phyloP scores from a whole-genome alignment of 768 basidiomycete species.

The Gymnopilus dilepis region DNA sequence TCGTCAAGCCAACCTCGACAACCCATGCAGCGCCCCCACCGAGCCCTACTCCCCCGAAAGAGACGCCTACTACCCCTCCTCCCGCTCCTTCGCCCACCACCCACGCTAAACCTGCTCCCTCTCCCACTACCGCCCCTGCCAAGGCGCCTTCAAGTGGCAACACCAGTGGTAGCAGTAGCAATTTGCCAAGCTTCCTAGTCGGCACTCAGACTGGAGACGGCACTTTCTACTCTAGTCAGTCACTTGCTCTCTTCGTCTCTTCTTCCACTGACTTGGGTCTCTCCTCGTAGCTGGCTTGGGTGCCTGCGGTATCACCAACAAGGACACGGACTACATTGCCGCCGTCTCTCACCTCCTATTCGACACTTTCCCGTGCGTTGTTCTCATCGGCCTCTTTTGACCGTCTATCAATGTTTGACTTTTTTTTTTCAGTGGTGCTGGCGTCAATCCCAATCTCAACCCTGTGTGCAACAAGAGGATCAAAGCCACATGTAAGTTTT shows the following conservation, averaged over 20 bases:
- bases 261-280: constrained; percentile 7
- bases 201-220: constrained; percentile 60
- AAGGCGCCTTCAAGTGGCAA: constrained; percentile 25
- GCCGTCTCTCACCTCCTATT: constrained; percentile 62
- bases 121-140: constrained; percentile 18
- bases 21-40: constrained; percentile 11
- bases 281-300: constrained; percentile 58
- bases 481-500: constrained; percentile 48
- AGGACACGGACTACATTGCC: constrained; percentile 54
- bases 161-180: constrained; percentile 20
- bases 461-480: constrained; percentile 67
- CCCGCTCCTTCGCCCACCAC: constrained; percentile 22
- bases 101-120: neutral
- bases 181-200: constrained; percentile 45
- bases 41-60: constrained; percentile 21
- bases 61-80: constrained; percentile 27
- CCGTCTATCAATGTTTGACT: constrained; percentile 4
- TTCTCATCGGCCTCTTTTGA: constrained; percentile 5
- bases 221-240: constrained; percentile 58
- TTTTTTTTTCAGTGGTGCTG: constrained; percentile 49
- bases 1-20: constrained; percentile 19
- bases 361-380: constrained; percentile 64
- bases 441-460: constrained; percentile 74
- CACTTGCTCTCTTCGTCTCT: constrained; percentile 1
- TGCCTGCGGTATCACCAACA: constrained; percentile 66